phyloP scores from a whole-genome alignment of 1,284 basidiomycete genomes.

The Abortiporus biennis region DNA sequence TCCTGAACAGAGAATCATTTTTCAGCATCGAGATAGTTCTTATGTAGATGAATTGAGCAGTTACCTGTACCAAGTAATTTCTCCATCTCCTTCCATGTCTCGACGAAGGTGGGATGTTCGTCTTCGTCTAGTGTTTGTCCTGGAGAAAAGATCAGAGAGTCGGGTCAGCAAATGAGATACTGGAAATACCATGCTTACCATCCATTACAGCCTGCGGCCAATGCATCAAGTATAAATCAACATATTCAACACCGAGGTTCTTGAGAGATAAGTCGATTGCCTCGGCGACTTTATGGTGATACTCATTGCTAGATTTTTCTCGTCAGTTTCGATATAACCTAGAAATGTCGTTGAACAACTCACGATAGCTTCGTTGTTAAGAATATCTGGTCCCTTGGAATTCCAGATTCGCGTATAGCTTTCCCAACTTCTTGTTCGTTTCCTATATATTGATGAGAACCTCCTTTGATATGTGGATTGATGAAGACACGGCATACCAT shows the following conservation, averaged over 20 bases:
- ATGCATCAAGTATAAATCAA: slow-evolving; percentile 71
- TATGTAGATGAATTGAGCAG: background rate
- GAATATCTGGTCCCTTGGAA: slow-evolving; percentile 12
- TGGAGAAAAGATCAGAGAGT: background rate
- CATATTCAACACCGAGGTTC: slow-evolving; percentile 53
- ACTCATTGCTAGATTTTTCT: slow-evolving; percentile 49
- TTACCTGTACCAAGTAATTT: slow-evolving; percentile 7
- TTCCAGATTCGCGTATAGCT: slow-evolving; percentile 11
- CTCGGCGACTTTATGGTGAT: slow-evolving; percentile 59
- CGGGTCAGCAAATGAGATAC: background rate
- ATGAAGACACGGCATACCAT: background rate
- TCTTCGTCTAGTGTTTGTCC: slow-evolving; percentile 9
- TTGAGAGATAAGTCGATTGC: slow-evolving; percentile 49
- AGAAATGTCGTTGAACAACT: background rate
- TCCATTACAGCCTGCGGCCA: slow-evolving; percentile 33
- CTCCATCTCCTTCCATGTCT: slow-evolving; percentile 17
- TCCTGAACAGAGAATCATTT: slow-evolving; percentile 4
- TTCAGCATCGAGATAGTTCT: background rate
- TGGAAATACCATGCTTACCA: background rate
- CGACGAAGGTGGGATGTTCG: slow-evolving; percentile 14
- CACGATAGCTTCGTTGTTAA: slow-evolving; percentile 12
- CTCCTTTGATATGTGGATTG: background rate
- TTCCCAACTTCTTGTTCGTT: slow-evolving; percentile 11
- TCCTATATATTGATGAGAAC: slow-evolving; percentile 3
- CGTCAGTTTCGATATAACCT: background rate